These are phyloP conservation scores for Umbelopsis sp. DNA, from an alignment of 192 early-diverging fungal genomes.

Conservation along the genomic window DNA sequence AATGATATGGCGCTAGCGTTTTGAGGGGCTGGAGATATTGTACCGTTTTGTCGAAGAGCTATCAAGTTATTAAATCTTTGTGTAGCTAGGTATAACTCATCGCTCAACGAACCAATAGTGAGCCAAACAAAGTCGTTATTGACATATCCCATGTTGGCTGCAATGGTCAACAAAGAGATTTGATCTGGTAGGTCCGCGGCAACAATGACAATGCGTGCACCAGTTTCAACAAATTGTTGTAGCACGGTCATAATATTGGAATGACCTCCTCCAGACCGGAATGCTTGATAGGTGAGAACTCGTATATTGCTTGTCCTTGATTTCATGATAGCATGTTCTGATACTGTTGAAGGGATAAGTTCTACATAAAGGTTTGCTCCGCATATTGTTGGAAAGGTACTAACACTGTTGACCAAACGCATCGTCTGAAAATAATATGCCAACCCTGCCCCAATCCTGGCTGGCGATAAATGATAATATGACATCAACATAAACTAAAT, in stretches of 20 bases:
- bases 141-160: constrained; percentile 42
- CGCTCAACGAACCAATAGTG: neutral
- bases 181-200: constrained; percentile 40
- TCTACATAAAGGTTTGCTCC: neutral
- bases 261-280: constrained; percentile 37
- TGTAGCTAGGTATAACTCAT: constrained; percentile 1
- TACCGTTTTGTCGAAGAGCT: constrained; percentile 14
- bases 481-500: constrained; percentile 45
- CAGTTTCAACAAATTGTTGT: constrained; percentile 35
- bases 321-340: constrained; percentile 37
- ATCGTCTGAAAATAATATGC: constrained; percentile 47
- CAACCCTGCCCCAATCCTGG: constrained; percentile 46
- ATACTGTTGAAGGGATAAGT: constrained; percentile 29
- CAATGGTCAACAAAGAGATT: constrained; percentile 35
- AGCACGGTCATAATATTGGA: constrained; percentile 38
- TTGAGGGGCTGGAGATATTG: neutral
- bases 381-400: neutral
- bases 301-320: constrained; percentile 34
- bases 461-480: constrained; percentile 45
- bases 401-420: constrained; percentile 48
- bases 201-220: constrained; percentile 40
- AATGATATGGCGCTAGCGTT: constrained; percentile 26
- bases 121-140: constrained; percentile 32
- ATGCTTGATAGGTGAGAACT: constrained; percentile 40
- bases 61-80: constrained; percentile 25